Percentiles rank a stretch among this genome's conserved stretches.
phyloP scores from a whole-genome alignment of 2,329 filamentous ascomycete genomes.

The Phaeoacremonium minimum region DNA sequence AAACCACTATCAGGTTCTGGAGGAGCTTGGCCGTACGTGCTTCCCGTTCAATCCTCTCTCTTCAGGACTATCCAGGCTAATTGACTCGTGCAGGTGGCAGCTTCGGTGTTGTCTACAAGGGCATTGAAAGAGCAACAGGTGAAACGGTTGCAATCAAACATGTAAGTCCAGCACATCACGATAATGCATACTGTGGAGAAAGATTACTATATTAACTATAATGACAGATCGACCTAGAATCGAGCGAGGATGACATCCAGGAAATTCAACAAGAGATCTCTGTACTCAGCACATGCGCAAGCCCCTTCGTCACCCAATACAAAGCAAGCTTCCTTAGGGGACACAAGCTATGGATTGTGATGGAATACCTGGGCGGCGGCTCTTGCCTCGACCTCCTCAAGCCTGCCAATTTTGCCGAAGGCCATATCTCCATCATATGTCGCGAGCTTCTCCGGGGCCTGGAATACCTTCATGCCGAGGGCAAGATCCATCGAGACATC shows the following conservation, averaged over 20 bases:
- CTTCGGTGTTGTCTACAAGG: constrained; percentile 96
- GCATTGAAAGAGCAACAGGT: constrained; percentile 83
- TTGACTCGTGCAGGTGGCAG: constrained; percentile 64
- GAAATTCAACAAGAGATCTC: constrained; percentile 98
- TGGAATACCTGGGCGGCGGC: constrained; percentile 95
- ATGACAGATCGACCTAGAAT: constrained; percentile 90
- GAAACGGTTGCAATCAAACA: constrained; percentile 97
- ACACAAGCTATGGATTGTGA: constrained; percentile 98
- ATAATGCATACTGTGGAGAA: neutral
- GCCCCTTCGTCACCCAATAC: constrained; percentile 92
- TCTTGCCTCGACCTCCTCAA: constrained; percentile 93
- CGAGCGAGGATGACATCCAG: constrained; percentile 95
- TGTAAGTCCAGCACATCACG: constrained; percentile 47
- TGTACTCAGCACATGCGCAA: constrained; percentile 90
- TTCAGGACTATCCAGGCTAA: constrained; percentile 4
- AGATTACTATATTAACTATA: constrained; percentile 7
- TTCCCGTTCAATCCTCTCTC: neutral
- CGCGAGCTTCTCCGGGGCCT: constrained; percentile 85
- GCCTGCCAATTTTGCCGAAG: constrained; percentile 82
- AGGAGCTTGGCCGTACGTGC: constrained; percentile 87
- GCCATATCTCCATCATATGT: constrained; percentile 90
- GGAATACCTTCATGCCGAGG: constrained; percentile 88
- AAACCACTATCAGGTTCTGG: constrained; percentile 86
- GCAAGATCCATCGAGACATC: constrained; percentile 95
- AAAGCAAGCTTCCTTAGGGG: constrained; percentile 94